A percentile compares a stretch with the other conserved stretches of the same genome.
These are phyloP conservation scores for Aspergillus intermedius DNA, from an alignment of 2,329 filamentous ascomycete species.

Conservation along the genomic window DNA sequence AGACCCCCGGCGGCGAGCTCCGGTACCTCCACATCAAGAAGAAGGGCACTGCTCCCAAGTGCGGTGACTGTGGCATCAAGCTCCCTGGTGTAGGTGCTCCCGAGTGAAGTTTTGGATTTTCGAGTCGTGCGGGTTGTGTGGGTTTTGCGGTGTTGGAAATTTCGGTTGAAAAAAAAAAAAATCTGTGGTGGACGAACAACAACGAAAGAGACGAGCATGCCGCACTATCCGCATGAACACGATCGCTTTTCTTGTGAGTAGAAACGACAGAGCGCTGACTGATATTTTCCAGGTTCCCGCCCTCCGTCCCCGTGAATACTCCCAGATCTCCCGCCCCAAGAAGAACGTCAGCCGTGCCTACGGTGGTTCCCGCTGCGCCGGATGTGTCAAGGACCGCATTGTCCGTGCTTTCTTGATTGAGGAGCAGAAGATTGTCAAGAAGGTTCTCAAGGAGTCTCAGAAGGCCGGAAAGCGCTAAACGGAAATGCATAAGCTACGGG, in stretches of 20 bases:
- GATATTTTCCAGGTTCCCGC: constrained; percentile 68
- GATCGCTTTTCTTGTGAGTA: not conserved
- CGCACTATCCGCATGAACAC: constrained; percentile 4
- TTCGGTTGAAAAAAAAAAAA: not conserved
- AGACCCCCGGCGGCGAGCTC: constrained; percentile 93
- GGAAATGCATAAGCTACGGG: constrained; percentile 15
- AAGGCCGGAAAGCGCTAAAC: constrained; percentile 46
- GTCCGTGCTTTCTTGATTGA: constrained; percentile 98
- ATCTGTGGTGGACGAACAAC: constrained; percentile 9
- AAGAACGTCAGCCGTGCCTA: constrained; percentile 99
- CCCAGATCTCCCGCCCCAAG: constrained; percentile 94
- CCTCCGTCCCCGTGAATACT: constrained; percentile 96
- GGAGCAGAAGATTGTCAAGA: constrained; percentile 99
- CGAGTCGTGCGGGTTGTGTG: not conserved
- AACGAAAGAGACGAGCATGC: constrained; percentile 7
- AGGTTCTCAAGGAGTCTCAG: constrained; percentile 97
- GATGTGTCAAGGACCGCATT: constrained; percentile 97
- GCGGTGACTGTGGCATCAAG: constrained; percentile 97
- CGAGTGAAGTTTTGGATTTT: constrained; percentile 9
- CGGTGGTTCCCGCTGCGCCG: constrained; percentile 95
- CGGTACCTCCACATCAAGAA: constrained; percentile 99
- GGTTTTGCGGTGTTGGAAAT: not conserved
- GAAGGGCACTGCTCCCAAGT: constrained; percentile 96
- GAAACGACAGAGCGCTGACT: constrained; percentile 9
- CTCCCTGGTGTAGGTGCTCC: constrained; percentile 83